A percentile compares a stretch with the other conserved stretches of the same genome.
Evolutionary conservation across 345 rosid species (phyloP).

Genomic region (Eucalyptus marginata): DNA sequence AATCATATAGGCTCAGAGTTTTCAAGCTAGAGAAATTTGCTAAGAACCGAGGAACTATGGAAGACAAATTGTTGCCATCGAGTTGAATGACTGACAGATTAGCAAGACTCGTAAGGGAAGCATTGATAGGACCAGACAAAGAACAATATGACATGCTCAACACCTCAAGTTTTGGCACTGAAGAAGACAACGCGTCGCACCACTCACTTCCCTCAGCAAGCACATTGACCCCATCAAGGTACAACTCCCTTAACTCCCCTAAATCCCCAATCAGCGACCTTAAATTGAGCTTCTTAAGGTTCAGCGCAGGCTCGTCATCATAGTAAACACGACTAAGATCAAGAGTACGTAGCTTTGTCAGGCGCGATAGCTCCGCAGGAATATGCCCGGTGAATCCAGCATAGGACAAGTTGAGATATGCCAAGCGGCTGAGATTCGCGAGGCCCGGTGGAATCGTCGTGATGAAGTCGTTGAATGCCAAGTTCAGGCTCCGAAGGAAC

Average conservation of each 20-base stretch:
- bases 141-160: conserved; percentile 19
- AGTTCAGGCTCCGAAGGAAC: not conserved
- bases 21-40: conserved; percentile 8
- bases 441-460: rapidly evolving
- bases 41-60: conserved; percentile 11
- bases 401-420: not conserved
- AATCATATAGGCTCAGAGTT: not conserved
- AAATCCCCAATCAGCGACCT: not conserved
- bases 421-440: rapidly evolving
- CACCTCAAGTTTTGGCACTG: not conserved
- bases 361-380: rapidly evolving
- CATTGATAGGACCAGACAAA: conserved; percentile 15
- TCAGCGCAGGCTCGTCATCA: not conserved
- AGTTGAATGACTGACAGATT: conserved; percentile 5
- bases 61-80: not conserved
- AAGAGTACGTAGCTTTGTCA: not conserved
- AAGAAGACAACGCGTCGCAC: conserved; percentile 16
- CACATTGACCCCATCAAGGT: conserved; percentile 12
- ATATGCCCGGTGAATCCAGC: not conserved
- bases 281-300: conserved; percentile 2
- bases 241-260: not conserved
- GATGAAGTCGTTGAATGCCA: not conserved
- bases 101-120: not conserved
- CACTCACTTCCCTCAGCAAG: conserved; percentile 9
- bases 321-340: not conserved